phyloP scores from a whole-genome alignment of 2,329 filamentous ascomycete genomes.

The Pseudohalonectria lignicola region DNA sequence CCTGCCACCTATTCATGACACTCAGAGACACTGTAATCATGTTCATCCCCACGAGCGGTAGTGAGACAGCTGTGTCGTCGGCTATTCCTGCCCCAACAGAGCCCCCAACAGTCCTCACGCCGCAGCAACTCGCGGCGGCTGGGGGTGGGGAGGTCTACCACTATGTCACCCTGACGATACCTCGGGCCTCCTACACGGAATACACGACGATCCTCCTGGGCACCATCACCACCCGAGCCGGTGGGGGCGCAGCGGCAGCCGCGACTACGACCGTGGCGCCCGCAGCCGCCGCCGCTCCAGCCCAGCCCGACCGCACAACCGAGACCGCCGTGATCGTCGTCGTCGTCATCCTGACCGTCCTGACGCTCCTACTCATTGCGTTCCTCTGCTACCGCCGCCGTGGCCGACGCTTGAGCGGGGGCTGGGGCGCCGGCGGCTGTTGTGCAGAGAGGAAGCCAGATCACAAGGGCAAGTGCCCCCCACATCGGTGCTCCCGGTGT shows the following conservation, averaged over 20 bases:
- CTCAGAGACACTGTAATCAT: too few relatives aligned
- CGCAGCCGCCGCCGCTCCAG: not conserved
- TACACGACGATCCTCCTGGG: slow-evolving; percentile 1
- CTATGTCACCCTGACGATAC: slow-evolving; percentile 4
- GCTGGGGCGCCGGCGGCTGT: not conserved
- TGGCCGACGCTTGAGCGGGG: not conserved
- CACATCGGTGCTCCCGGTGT: not conserved
- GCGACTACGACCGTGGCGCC: not conserved
- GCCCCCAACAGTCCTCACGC: too few relatives aligned
- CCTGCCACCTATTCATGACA: too few relatives aligned
- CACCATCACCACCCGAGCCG: not conserved
- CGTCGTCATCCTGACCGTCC: slow-evolving; percentile 1
- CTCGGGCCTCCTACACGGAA: not conserved
- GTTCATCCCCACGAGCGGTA: too few relatives aligned
- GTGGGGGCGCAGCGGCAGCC: not conserved
- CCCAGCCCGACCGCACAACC: not conserved
- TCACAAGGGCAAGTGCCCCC: too few relatives aligned
- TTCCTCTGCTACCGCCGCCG: not conserved
- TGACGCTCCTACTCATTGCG: not conserved
- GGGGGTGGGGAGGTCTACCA: not conserved
- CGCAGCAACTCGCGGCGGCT: too few relatives aligned
- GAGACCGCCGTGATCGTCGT: slow-evolving; percentile 1
- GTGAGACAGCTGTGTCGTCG: too few relatives aligned
- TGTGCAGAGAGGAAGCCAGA: not conserved
- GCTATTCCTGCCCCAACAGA: too few relatives aligned